These are phyloP conservation scores for Volvariella surrecta DNA, from an alignment of 1,284 basidiomycete genomes.

Conservation along the genomic window DNA sequence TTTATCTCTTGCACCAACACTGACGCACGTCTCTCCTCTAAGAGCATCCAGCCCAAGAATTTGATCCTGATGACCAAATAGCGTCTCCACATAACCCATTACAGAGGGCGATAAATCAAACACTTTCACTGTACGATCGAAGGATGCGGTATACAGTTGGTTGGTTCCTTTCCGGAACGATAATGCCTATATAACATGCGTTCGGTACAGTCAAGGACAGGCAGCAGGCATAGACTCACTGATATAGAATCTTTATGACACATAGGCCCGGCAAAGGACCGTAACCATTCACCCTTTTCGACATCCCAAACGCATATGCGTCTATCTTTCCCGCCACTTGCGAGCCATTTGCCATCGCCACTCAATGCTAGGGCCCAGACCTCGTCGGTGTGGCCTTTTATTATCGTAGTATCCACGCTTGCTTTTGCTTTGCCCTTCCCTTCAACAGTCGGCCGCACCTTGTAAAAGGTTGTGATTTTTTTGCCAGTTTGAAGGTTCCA, in stretches of 20 bases:
- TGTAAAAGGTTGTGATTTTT: conserved; percentile 50
- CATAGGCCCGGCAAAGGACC: conserved; percentile 55
- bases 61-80: conserved; percentile 96
- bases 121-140: conserved; percentile 89
- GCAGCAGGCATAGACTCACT: conserved; percentile 41
- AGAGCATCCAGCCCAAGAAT: conserved; percentile 76
- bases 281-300: conserved; percentile 64
- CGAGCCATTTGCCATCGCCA: conserved; percentile 78
- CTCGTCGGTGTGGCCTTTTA: conserved; percentile 81
- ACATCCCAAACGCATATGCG: conserved; percentile 81
- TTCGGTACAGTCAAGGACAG: background rate
- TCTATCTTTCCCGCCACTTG: conserved; percentile 81
- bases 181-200: conserved; percentile 40
- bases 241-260: conserved; percentile 83
- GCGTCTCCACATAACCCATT: conserved; percentile 91
- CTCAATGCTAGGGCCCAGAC: conserved; percentile 80
- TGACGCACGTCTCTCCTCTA: conserved; percentile 79
- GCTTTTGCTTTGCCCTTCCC: conserved; percentile 51
- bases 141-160: conserved; percentile 83
- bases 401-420: conserved; percentile 21
- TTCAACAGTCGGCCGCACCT: conserved; percentile 37
- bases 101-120: conserved; percentile 75
- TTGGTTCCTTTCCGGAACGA: conserved; percentile 80
- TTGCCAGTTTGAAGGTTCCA: conserved; percentile 66
- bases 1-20: conserved; percentile 85